phyloP scores from a whole-genome alignment of 2,329 filamentous ascomycete genomes.

The Exophiala dermatitidis region DNA sequence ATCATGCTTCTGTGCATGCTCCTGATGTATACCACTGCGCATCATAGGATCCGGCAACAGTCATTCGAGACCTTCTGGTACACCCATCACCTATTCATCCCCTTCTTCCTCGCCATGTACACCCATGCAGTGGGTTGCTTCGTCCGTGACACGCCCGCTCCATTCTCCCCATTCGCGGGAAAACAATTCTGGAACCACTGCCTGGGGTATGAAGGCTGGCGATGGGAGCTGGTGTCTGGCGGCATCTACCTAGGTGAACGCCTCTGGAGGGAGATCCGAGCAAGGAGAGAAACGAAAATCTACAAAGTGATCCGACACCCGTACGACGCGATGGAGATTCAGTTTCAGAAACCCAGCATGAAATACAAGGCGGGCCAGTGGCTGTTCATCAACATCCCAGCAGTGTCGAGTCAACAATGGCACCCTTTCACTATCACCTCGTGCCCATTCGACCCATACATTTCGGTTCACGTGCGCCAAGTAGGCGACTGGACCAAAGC shows the following conservation, averaged over 20 bases:
- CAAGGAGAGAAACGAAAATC: conserved; percentile 77
- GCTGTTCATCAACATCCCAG: conserved; percentile 91
- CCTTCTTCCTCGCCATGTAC: conserved; percentile 87
- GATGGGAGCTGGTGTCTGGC: conserved; percentile 87
- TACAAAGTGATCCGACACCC: conserved; percentile 92
- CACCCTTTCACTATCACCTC: conserved; percentile 99
- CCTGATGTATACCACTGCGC: conserved; percentile 93
- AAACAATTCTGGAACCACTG: conserved; percentile 82
- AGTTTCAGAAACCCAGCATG: conserved; percentile 94
- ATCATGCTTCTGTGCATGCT: conserved; percentile 99
- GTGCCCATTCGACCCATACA: conserved; percentile 89
- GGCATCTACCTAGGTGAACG: conserved; percentile 81
- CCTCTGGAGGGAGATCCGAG: conserved; percentile 82
- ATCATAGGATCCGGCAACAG: conserved; percentile 88
- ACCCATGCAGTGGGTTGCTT: conserved; percentile 96
- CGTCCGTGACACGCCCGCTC: conserved; percentile 68
- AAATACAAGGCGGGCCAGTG: conserved; percentile 97
- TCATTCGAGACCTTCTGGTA: conserved; percentile 99
- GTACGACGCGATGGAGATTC: conserved; percentile 93
- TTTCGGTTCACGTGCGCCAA: conserved; percentile 90
- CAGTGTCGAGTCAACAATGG: conserved; percentile 86
- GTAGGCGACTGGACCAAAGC: conserved; percentile 91
- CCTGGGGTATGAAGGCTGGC: conserved; percentile 91
- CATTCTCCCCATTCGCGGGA: conserved; percentile 78
- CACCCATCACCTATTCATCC: conserved; percentile 96